phyloP scores from a whole-genome alignment of 768 basidiomycete species.

The Obba rivulosa region DNA sequence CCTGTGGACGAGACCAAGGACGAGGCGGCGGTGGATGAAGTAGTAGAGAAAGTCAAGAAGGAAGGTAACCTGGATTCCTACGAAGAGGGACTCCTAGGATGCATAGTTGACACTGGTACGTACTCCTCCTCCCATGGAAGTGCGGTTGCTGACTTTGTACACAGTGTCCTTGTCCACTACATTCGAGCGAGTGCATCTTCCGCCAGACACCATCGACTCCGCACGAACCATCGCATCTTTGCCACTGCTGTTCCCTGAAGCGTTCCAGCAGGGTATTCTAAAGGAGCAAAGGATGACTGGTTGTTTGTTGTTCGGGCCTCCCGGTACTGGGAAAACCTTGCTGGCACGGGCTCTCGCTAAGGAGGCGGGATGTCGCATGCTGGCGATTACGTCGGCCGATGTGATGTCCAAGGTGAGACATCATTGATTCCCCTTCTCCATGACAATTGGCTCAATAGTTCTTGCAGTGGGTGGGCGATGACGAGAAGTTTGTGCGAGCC shows the following conservation, averaged over 20 bases:
- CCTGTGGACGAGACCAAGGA: conserved; percentile 34
- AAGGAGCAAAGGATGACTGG: conserved; percentile 91
- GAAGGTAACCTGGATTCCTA: conserved; percentile 75
- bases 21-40: conserved; percentile 45
- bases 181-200: conserved; percentile 85
- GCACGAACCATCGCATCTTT: conserved; percentile 88
- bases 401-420: conserved; percentile 92
- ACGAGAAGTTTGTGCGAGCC: conserved; percentile 83
- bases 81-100: conserved; percentile 74
- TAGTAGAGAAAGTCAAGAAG: conserved; percentile 71
- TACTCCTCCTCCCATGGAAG: conserved; percentile 2
- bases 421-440: too few species aligned
- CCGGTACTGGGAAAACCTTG: conserved; percentile 93
- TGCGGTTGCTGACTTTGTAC: conserved; percentile 11
- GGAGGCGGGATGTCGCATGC: conserved; percentile 92
- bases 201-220: conserved; percentile 83
- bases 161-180: conserved; percentile 73
- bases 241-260: conserved; percentile 79
- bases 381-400: conserved; percentile 85
- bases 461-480: conserved; percentile 77
- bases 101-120: conserved; percentile 80
- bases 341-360: conserved; percentile 96
- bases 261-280: conserved; percentile 84
- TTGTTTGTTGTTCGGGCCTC: conserved; percentile 89
- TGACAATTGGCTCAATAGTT: neutral